Conservation (phyloP, 2,329 filamentous ascomycete genomes). For the Hypocrella siamensis region DNA sequence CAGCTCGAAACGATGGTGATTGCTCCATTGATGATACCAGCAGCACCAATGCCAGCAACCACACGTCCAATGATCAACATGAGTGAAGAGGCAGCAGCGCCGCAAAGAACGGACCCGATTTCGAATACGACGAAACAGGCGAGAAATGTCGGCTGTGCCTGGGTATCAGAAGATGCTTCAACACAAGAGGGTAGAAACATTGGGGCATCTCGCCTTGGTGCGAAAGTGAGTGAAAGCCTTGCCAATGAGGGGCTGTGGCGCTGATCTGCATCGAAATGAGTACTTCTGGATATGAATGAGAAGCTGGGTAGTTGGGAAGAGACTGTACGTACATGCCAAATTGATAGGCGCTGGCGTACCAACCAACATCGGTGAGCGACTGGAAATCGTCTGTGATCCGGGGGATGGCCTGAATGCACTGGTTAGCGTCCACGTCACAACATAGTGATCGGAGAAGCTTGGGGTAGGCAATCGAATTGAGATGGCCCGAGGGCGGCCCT, state of each 20-base stretch:
- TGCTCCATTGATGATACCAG: slow-evolving; percentile 7
- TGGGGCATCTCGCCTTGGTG: slow-evolving; percentile 12
- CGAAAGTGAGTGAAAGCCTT: slow-evolving; percentile 30
- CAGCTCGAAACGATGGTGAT: slow-evolving; percentile 7
- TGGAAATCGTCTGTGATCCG: slow-evolving; percentile 32
- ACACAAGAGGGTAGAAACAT: neutral
- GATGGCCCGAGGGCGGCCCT: too few relatives aligned
- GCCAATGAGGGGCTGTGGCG: slow-evolving; percentile 31
- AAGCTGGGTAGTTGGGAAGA: neutral
- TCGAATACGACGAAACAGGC: slow-evolving; percentile 7
- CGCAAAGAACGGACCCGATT: slow-evolving; percentile 9
- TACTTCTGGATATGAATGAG: neutral
- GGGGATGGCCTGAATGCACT: slow-evolving; percentile 19
- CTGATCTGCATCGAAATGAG: slow-evolving; percentile 15
- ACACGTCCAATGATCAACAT: slow-evolving; percentile 10
- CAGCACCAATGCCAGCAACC: slow-evolving; percentile 7
- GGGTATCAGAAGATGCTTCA: neutral
- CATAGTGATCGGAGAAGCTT: neutral
- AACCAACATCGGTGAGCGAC: slow-evolving; percentile 32
- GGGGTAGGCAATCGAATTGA: slow-evolving; percentile 3
- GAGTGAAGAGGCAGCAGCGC: slow-evolving; percentile 5
- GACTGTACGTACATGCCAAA: slow-evolving; percentile 17
- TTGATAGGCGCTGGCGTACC: slow-evolving; percentile 34
- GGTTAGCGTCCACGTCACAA: neutral
- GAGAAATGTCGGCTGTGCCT: slow-evolving; percentile 6